These are phyloP conservation scores for Teratosphaeria gauchensis DNA, from an alignment of 2,329 filamentous ascomycete genomes.

Conservation along the genomic window DNA sequence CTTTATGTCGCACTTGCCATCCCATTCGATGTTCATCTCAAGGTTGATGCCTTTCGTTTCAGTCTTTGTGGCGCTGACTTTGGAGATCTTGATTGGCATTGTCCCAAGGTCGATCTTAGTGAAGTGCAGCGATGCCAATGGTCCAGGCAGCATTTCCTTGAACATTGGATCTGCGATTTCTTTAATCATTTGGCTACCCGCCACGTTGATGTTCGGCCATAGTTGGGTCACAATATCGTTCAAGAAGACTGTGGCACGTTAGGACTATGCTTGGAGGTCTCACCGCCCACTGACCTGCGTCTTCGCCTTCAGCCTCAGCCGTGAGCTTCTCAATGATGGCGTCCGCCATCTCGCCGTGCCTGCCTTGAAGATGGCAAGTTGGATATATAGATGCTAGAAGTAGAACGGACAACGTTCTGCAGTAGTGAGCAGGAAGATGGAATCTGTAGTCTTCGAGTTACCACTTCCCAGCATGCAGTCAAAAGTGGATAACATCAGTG, in stretches of 20 bases:
- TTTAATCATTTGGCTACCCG: constrained; percentile 36
- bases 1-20: constrained; percentile 39
- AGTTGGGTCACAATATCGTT: constrained; percentile 41
- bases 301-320: constrained; percentile 33
- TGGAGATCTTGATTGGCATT: constrained; percentile 32
- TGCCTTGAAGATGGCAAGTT: background rate
- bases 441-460: background rate
- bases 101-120: constrained; percentile 38
- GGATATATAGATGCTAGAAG: background rate
- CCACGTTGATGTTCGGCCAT: constrained; percentile 42
- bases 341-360: constrained; percentile 8
- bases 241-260: constrained; percentile 29
- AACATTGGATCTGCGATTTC: constrained; percentile 42
- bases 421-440: background rate
- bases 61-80: constrained; percentile 39
- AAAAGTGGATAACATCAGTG: background rate
- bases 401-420: background rate
- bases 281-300: constrained; percentile 23
- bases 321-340: constrained; percentile 32
- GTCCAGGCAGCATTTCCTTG: constrained; percentile 36
- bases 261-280: background rate
- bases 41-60: constrained; percentile 38
- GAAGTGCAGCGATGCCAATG: constrained; percentile 35
- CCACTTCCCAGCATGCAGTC: background rate
- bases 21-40: constrained; percentile 40